Evolutionary conservation across 1,284 basidiomycete species (phyloP), one percentile per base, ranked within the genome.

Genomic region (Trichosporon sp.): DNA sequence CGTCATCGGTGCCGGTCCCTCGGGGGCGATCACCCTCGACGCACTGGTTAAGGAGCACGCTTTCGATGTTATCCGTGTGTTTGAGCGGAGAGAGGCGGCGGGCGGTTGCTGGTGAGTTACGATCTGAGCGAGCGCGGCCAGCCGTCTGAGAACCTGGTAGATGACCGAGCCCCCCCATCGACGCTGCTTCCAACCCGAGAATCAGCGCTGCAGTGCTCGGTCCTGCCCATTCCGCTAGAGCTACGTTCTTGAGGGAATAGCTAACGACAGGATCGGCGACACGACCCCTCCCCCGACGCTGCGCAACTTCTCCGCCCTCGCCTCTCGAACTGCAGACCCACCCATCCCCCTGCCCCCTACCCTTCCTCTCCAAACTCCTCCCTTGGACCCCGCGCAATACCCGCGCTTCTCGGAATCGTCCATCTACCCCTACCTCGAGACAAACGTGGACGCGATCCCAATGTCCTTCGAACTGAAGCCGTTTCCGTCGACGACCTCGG

Each of bases 101-200:
- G 86, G 86, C 6, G 87, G 87, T 4, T 85, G 86, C 66, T 87
- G 87, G 87, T 71, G 32, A 38, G 70, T 26, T 54, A 2, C 63
- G 35, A 26, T 26, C 26, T 26, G 26, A 26, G 26, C 26, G 26
- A 26, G 26, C 26, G 26, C 26, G 2, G 26, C 26, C 26, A 26
- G 26, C 26, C 26, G 26, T 26, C 26, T 26, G 26, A 26, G 26
- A 26, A 26, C 2, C 26, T 26, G 26, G 26, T 26, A 26, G 26
- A 26, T 26, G 26, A 26, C 26, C 26, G 26, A 26, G 26, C 1
- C 26, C 26, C 26, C 26, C 26, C 26, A 26, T 26, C 26, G 26
- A 26, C 26, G 26, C 26, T 26, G 26, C 26, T 26, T 26, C 26
- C 26, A 26, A 26, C 26, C 26, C 26, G 26, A 26, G 26, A 26